A percentile compares a stretch with the other conserved stretches of the same genome.
Evolutionary conservation across 2,329 filamentous ascomycete species (phyloP).

Genomic region (Aspergillus amoenus): DNA sequence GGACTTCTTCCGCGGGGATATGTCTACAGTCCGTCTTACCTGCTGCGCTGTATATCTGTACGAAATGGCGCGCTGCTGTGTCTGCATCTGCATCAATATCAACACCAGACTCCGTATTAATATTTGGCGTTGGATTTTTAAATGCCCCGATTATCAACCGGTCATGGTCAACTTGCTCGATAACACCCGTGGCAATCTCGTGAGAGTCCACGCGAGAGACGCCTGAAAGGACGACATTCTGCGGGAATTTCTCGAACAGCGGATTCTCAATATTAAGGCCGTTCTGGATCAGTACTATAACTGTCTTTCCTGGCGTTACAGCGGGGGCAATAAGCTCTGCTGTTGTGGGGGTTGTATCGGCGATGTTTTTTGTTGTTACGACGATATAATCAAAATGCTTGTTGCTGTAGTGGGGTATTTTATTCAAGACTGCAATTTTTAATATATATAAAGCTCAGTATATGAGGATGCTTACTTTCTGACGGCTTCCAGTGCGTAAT

Average conservation of each 20-base stretch:
- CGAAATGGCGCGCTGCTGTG: slow-evolving; percentile 40
- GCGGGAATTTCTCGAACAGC: slow-evolving; percentile 48
- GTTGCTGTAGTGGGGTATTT: slow-evolving; percentile 46
- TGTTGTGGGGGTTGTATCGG: slow-evolving; percentile 53
- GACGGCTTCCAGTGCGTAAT: slow-evolving; percentile 50
- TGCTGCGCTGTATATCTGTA: slow-evolving; percentile 48
- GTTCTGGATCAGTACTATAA: slow-evolving; percentile 61
- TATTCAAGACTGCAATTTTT: slow-evolving; percentile 42
- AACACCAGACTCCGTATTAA: too few relatives aligned
- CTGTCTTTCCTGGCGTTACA: slow-evolving; percentile 51
- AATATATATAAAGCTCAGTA: background rate
- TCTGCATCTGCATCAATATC: background rate
- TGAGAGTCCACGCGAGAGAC: slow-evolving; percentile 55
- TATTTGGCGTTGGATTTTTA: slow-evolving; percentile 12
- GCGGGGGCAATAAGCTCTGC: slow-evolving; percentile 53
- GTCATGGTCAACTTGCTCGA: slow-evolving; percentile 56
- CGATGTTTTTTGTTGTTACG: slow-evolving; percentile 60
- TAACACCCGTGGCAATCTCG: slow-evolving; percentile 48
- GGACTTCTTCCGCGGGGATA: slow-evolving; percentile 27
- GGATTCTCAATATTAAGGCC: slow-evolving; percentile 64
- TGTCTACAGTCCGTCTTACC: slow-evolving; percentile 45
- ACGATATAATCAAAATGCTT: slow-evolving; percentile 56
- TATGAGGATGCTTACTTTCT: too few relatives aligned
- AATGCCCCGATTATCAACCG: slow-evolving; percentile 54
- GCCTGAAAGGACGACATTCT: slow-evolving; percentile 54